A percentile compares a stretch with the other conserved stretches of the same genome.
Conservation (phyloP, 78 protist species). For the Acrasis kona region DNA sequence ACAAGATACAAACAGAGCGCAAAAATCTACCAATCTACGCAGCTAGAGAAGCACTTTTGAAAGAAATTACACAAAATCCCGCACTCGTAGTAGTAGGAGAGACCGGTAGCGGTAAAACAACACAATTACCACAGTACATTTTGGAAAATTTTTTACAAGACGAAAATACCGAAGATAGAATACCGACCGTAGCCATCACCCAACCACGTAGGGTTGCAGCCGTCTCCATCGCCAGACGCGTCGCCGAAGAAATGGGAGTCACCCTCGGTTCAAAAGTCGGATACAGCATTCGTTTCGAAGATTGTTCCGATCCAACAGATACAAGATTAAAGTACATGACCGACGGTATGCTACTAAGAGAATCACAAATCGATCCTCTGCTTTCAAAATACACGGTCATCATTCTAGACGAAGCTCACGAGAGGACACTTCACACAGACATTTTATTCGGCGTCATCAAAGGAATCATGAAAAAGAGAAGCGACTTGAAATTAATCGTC, state of each 20-base stretch:
- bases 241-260: slow-evolving; percentile 55
- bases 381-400: slow-evolving; percentile 63
- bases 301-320: slow-evolving; percentile 1
- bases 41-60: slow-evolving; percentile 60
- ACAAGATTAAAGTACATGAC: slow-evolving; percentile 80
- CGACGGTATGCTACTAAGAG: slow-evolving; percentile 90
- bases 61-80: slow-evolving; percentile 60
- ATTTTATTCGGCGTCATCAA: slow-evolving; percentile 56
- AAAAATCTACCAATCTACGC: slow-evolving; percentile 84
- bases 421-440: slow-evolving; percentile 54
- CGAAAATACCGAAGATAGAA: slow-evolving; percentile 6
- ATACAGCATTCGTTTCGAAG: slow-evolving; percentile 81
- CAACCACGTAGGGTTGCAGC: slow-evolving; percentile 90
- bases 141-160: slow-evolving; percentile 2
- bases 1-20: too few relatives aligned
- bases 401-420: slow-evolving; percentile 97
- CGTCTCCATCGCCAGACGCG: slow-evolving; percentile 59
- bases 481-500: slow-evolving; percentile 67
- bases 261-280: slow-evolving; percentile 72
- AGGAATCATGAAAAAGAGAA: slow-evolving; percentile 4
- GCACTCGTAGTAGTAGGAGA: slow-evolving; percentile 89
- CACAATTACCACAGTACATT: slow-evolving; percentile 62
- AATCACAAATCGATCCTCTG: slow-evolving; percentile 68
- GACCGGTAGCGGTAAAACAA: slow-evolving; percentile 92
- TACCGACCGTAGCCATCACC: slow-evolving; percentile 43